A percentile compares a stretch with the other conserved stretches of the same genome.
Conservation (phyloP, 163 green algal species). For the Trebouxia gelatinosa region DNA sequence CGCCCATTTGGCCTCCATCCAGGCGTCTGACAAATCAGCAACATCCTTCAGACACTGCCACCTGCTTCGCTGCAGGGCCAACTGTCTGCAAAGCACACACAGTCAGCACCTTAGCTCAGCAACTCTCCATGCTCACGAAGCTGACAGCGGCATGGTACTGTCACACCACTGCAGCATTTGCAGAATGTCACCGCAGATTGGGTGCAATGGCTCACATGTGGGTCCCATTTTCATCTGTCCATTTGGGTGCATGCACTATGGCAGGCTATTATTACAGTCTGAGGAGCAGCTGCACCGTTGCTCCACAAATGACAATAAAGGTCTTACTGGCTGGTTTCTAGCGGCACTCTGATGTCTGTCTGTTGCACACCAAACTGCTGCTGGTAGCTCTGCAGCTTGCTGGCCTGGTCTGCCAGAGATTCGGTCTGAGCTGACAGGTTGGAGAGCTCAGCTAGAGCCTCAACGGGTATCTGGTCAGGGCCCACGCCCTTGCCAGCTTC, state of each 20-base stretch:
- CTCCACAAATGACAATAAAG: not conserved
- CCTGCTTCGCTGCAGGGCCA: not conserved
- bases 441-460: slow-evolving; percentile 5
- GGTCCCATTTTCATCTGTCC: not conserved
- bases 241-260: not conserved
- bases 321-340: not conserved
- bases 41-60: not conserved
- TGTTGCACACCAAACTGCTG: slow-evolving; percentile 10
- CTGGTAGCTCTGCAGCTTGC: slow-evolving; percentile 17
- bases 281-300: not conserved
- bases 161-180: too few species aligned
- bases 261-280: not conserved
- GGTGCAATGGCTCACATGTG: not conserved
- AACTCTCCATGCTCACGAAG: too few species aligned
- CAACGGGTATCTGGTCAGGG: not conserved
- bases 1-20: slow-evolving; percentile 10
- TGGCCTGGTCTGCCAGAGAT: not conserved
- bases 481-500: not conserved
- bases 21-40: not conserved
- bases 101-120: too few species aligned
- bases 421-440: not conserved
- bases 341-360: not conserved
- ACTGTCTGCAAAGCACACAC: slow-evolving; percentile 6
- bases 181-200: not conserved
- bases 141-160: too few species aligned